Base-by-base conservation (phyloP, 1,284 basidiomycete genomes). In the Cerioporus squamosus region DNA sequence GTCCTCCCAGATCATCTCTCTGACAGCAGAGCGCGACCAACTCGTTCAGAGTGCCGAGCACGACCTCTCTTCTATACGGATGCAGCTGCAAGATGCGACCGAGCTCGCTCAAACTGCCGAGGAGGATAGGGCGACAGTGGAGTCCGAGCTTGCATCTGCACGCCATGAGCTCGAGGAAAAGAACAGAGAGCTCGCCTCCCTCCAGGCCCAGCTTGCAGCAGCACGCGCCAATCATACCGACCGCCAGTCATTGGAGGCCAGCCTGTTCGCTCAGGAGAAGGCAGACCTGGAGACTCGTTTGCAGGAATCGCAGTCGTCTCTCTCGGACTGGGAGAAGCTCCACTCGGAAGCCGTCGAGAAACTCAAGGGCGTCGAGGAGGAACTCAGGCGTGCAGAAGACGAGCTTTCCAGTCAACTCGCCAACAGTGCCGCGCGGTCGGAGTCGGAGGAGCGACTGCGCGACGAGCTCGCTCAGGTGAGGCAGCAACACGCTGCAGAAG, bases 401-500 rank as follows among this genome's bases (percentile, higher is more conserved):
- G 68, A 70, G n/a, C 61, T 70, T 15, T 51, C 61, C 2, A 38
- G 39, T 33, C 59, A 66, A 6, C 62, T 68, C 0, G 59, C 64
- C 1, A 62, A 60, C 44, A 60, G 54, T 42, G 50, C 64, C 4
- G 50, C 57, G 3, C 64, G 60, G 38, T 61, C 61, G 1, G 55
- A 64, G 44, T 55, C 62, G 1, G 67, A 72, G 39, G 56, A 61
- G 9, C 50, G 53, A 1, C 53, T 72, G 17, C 66, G 65, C 29
- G 26, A 45, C 5, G 65, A 72, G 51, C 65, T 81, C 2, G 72
- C 66, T n/a, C 68, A 70, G 29, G 64, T 79, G 47, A 76, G 72
- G 57, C 64, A 71, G 44, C 71, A 73, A 45, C 78, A 81, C 51
- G 68, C 74, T 3, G 72, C 75, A 42, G 79, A 81, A 50, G 60